These are phyloP conservation scores for Allium cepa DNA, from an alignment of 106 monocot species.

Conservation along the genomic window DNA sequence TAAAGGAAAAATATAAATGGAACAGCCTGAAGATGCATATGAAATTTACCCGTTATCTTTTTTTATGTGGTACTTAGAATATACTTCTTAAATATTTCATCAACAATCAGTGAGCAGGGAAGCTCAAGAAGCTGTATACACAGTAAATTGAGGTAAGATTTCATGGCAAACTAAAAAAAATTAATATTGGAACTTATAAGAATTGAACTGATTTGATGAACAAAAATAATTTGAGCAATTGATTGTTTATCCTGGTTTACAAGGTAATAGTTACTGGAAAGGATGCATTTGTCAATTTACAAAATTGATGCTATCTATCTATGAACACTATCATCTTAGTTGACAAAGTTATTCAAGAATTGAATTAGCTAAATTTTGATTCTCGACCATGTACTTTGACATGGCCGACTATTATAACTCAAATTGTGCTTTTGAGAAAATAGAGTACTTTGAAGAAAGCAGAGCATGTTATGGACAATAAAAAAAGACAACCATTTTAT, in stretches of 20 bases:
- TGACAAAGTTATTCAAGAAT: conserved; percentile 30
- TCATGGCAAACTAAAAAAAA: too few relatives aligned
- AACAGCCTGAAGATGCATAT: too few relatives aligned
- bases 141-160: conserved; percentile 4
- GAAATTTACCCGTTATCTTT: conserved; percentile 86
- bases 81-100: conserved; percentile 94
- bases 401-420: conserved; percentile 32
- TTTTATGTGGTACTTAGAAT: conserved; percentile 69
- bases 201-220: too few relatives aligned
- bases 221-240: too few relatives aligned
- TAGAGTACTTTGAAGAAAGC: conserved; percentile 36
- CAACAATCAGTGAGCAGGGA: conserved; percentile 86
- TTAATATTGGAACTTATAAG: too few relatives aligned
- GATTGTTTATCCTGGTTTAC: too few relatives aligned
- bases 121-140: conserved; percentile 87
- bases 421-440: conserved; percentile 28
- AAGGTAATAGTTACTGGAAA: too few relatives aligned
- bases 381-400: conserved; percentile 30
- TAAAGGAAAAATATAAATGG: too few relatives aligned
- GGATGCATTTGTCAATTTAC: too few relatives aligned
- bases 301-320: conserved; percentile 15
- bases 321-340: conserved; percentile 27
- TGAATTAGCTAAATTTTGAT: conserved; percentile 8
- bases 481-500: conserved; percentile 31
- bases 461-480: conserved; percentile 33